phyloP scores from a whole-genome alignment of 495 filamentous ascomycete species.

The Cercophora newfieldiana region DNA sequence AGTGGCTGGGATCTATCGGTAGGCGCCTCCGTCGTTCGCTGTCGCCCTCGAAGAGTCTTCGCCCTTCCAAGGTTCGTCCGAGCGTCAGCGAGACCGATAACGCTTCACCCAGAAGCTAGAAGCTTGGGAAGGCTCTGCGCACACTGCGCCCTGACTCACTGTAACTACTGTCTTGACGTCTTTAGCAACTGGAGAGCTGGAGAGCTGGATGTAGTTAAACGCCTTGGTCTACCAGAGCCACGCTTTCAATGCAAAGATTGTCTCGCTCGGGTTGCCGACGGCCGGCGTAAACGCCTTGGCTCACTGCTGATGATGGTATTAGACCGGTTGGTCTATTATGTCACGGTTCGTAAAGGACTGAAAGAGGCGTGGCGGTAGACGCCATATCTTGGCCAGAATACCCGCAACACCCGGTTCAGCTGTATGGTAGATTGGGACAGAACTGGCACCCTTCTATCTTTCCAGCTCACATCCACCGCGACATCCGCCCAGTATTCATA shows the following conservation, averaged over 20 bases:
- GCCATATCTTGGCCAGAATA: too few relatives aligned
- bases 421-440: too few relatives aligned
- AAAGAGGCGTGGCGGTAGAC: not conserved
- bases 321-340: conserved; percentile 5
- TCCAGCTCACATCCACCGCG: too few relatives aligned
- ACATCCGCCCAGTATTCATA: too few relatives aligned
- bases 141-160: not conserved
- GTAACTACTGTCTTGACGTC: conserved; percentile 7
- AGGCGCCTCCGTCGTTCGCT: not conserved
- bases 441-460: too few relatives aligned
- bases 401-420: too few relatives aligned
- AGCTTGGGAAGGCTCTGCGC: conserved; percentile 1
- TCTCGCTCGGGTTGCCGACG: conserved; percentile 1
- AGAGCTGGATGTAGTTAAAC: conserved; percentile 4
- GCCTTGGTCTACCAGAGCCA: not conserved
- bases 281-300: conserved; percentile 3
- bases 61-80: not conserved
- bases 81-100: not conserved
- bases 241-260: conserved; percentile 1
- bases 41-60: not conserved
- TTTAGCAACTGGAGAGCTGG: conserved; percentile 8
- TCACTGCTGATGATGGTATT: conserved; percentile 5
- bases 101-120: not conserved
- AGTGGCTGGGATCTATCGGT: too few relatives aligned
- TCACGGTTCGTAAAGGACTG: conserved; percentile 1